These are phyloP conservation scores for Trichoderma aggressivum DNA, from an alignment of 2,329 filamentous ascomycete genomes.

Conservation along the genomic window DNA sequence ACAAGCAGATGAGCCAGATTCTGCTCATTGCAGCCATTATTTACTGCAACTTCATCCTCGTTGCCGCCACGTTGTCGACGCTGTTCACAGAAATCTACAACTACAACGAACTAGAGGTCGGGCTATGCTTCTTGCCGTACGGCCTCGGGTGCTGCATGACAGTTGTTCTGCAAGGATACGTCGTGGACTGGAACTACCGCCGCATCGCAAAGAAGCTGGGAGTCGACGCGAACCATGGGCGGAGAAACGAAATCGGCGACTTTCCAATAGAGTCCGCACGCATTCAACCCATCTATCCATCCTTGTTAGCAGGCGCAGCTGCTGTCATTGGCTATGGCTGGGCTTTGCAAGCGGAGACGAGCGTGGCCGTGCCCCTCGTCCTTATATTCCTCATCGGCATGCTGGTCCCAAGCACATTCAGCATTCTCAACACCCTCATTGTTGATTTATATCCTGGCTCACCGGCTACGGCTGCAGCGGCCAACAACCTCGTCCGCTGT, in stretches of 20 bases:
- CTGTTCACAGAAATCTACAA: slow-evolving; percentile 50
- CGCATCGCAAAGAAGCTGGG: slow-evolving; percentile 61
- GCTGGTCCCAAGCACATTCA: slow-evolving; percentile 59
- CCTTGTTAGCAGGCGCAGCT: slow-evolving; percentile 52
- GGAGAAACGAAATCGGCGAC: slow-evolving; percentile 47
- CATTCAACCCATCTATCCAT: slow-evolving; percentile 51
- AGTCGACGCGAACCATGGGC: slow-evolving; percentile 57
- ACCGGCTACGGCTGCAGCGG: slow-evolving; percentile 60
- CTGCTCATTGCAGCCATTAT: slow-evolving; percentile 51
- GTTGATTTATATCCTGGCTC: slow-evolving; percentile 61
- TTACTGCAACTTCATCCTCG: slow-evolving; percentile 55
- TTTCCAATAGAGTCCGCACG: slow-evolving; percentile 57
- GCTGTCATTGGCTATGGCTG: slow-evolving; percentile 56
- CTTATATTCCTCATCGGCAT: slow-evolving; percentile 56
- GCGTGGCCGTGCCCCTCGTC: slow-evolving; percentile 53
- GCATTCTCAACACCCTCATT: slow-evolving; percentile 59
- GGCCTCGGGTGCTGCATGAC: slow-evolving; percentile 49
- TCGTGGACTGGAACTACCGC: slow-evolving; percentile 67
- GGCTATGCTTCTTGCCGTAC: slow-evolving; percentile 54
- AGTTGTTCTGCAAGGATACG: slow-evolving; percentile 53
- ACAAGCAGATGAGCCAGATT: slow-evolving; percentile 57
- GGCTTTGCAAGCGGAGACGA: slow-evolving; percentile 49
- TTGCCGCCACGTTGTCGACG: slow-evolving; percentile 51
- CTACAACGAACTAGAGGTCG: slow-evolving; percentile 49
- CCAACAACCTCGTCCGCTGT: slow-evolving; percentile 63